A percentile compares a stretch with the other conserved stretches of the same genome.
These are phyloP conservation scores for Sphagnurus paluster DNA, from an alignment of 1,284 basidiomycete genomes.

Conservation along the genomic window DNA sequence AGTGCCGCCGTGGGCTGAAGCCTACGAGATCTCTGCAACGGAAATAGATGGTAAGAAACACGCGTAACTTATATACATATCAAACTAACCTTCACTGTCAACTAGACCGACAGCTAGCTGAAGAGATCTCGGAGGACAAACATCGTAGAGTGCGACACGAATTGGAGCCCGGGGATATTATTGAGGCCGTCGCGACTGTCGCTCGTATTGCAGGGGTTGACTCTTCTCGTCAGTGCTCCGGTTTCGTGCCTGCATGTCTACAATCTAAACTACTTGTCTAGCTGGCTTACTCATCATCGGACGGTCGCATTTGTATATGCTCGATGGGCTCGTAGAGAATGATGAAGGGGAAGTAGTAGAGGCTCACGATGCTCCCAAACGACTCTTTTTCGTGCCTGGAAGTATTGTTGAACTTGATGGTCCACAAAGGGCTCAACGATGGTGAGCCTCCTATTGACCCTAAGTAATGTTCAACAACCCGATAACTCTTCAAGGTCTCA, in stretches of 20 bases:
- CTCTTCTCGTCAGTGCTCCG: slow-evolving; percentile 70
- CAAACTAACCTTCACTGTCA: not conserved
- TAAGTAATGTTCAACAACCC: not conserved
- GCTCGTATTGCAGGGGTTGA: slow-evolving; percentile 87
- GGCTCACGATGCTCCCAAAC: slow-evolving; percentile 81
- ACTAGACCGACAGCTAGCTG: slow-evolving; percentile 55
- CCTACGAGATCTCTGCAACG: slow-evolving; percentile 70
- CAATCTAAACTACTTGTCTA: slow-evolving; percentile 25
- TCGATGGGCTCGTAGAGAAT: slow-evolving; percentile 91
- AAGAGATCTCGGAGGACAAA: slow-evolving; percentile 78
- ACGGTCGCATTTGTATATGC: slow-evolving; percentile 82
- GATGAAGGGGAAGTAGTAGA: slow-evolving; percentile 89
- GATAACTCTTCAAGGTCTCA: slow-evolving; percentile 60
- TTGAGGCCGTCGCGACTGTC: slow-evolving; percentile 88
- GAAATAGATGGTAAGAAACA: slow-evolving; percentile 54
- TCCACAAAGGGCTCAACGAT: slow-evolving; percentile 76
- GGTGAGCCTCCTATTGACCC: slow-evolving; percentile 44
- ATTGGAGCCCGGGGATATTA: slow-evolving; percentile 86
- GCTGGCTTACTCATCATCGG: slow-evolving; percentile 90
- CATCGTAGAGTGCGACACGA: slow-evolving; percentile 80
- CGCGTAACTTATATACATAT: not conserved
- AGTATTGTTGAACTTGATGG: slow-evolving; percentile 79
- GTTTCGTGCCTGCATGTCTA: not conserved
- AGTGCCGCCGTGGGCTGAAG: slow-evolving; percentile 78
- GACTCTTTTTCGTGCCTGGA: slow-evolving; percentile 83